A percentile compares a stretch with the other conserved stretches of the same genome.
Conservation (phyloP, 305 asterid genomes). For the Fraxinus velutina region DNA sequence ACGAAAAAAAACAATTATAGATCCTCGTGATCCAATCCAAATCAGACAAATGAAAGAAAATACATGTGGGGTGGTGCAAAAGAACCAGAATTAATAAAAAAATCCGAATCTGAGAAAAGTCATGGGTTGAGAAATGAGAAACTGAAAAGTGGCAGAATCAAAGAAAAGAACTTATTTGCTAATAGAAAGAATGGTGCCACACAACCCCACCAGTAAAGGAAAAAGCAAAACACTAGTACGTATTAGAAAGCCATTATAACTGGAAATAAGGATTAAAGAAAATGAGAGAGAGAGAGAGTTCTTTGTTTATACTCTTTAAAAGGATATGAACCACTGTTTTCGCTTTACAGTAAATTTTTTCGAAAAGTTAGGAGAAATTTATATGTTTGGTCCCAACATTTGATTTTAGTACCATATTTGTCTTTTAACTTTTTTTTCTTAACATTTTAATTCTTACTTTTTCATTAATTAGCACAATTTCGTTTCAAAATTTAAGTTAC, state of each 20-base stretch:
- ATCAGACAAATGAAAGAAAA: constrained; percentile 16
- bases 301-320: neutral
- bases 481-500: neutral
- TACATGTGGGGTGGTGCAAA: constrained; percentile 18
- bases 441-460: neutral
- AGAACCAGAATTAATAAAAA: constrained; percentile 1
- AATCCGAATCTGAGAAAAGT: neutral
- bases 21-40: constrained; percentile 20
- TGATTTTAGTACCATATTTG: neutral
- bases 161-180: neutral
- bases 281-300: neutral
- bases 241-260: neutral
- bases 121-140: neutral
- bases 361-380: neutral
- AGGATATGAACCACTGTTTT: neutral
- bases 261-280: neutral
- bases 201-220: neutral
- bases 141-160: constrained; percentile 10
- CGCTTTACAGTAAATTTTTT: neutral
- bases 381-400: neutral
- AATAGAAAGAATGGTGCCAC: neutral
- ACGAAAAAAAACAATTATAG: neutral
- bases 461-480: neutral
- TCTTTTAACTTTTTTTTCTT: neutral
- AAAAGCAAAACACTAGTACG: neutral